Evolutionary conservation across 2,329 filamentous ascomycete genomes (phyloP).

Genomic region (Aspergillus pseudonomiae): DNA sequence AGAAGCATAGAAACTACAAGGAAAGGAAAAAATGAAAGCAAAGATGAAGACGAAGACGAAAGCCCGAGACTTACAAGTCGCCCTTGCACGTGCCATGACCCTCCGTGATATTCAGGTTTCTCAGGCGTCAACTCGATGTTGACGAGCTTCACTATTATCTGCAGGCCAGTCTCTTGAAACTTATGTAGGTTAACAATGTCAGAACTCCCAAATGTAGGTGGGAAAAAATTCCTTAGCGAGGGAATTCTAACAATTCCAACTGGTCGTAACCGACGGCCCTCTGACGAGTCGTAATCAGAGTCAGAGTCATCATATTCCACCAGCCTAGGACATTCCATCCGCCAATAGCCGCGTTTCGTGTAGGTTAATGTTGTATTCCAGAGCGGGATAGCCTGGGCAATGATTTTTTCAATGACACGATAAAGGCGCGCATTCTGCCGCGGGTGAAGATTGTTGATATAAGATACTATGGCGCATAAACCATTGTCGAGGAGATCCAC

Average conservation of each 20-base stretch:
- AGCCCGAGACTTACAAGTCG: constrained; percentile 22
- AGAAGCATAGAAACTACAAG: neutral
- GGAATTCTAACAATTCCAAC: constrained; percentile 18
- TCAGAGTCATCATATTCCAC: constrained; percentile 11
- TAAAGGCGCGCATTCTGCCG: constrained; percentile 37
- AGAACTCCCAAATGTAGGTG: neutral
- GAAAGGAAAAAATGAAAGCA: too few relatives aligned
- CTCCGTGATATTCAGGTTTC: constrained; percentile 56
- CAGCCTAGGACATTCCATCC: constrained; percentile 12
- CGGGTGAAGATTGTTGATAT: constrained; percentile 52
- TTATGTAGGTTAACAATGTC: constrained; percentile 23
- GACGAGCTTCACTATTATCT: constrained; percentile 63
- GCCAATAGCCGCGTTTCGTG: neutral
- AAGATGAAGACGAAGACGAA: too few relatives aligned
- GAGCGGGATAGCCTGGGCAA: constrained; percentile 46
- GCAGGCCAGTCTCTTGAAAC: neutral
- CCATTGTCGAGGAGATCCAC: constrained; percentile 23
- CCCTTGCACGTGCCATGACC: constrained; percentile 51
- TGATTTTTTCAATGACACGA: constrained; percentile 39
- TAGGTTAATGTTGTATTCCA: constrained; percentile 45
- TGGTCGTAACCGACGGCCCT: constrained; percentile 7
- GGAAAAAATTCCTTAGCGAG: constrained; percentile 13
- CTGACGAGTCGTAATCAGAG: constrained; percentile 6
- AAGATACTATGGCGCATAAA: constrained; percentile 38
- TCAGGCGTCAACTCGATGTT: constrained; percentile 63